A percentile compares a stretch with the other conserved stretches of the same genome.
phyloP scores from a whole-genome alignment of 106 monocot genomes.

The Agapanthus africanus region DNA sequence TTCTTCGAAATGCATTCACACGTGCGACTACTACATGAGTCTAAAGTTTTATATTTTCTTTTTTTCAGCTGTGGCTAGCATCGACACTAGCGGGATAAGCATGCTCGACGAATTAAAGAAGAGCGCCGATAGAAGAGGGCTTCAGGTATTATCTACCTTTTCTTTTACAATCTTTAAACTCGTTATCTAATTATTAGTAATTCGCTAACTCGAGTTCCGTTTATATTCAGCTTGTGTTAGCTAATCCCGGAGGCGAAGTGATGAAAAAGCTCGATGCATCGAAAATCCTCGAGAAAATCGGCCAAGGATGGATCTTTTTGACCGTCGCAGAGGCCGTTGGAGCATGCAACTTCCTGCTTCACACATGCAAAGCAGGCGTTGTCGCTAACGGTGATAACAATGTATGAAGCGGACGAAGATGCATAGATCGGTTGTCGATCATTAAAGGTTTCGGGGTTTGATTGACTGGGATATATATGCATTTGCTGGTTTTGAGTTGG shows the following conservation, averaged over 20 bases:
- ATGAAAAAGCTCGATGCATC: conserved; percentile 90
- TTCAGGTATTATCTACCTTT: too few species aligned
- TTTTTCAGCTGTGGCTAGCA: conserved; percentile 69
- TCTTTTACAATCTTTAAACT: too few species aligned
- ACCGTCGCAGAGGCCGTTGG: conserved; percentile 76
- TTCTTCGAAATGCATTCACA: not conserved
- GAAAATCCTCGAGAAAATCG: conserved; percentile 57
- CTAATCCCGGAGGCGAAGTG: conserved; percentile 86
- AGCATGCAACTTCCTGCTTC: conserved; percentile 67
- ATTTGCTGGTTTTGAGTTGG: not conserved
- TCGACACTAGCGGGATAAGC: conserved; percentile 92
- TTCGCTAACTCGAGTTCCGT: too few species aligned
- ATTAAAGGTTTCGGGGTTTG: too few species aligned
- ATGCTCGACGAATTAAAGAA: conserved; percentile 82
- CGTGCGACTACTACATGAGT: not conserved
- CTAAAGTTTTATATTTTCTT: not conserved
- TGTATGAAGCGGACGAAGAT: too few species aligned
- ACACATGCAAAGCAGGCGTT: conserved; percentile 38
- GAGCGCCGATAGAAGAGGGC: conserved; percentile 36
- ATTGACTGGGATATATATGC: not conserved
- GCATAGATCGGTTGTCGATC: too few species aligned
- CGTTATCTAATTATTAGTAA: too few species aligned
- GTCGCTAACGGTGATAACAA: conserved; percentile 16
- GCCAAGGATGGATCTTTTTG: conserved; percentile 78
- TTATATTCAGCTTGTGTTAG: conserved; percentile 53